Base-by-base conservation (phyloP, 768 basidiomycete genomes). In the Tricholoma bakamatsutake region DNA sequence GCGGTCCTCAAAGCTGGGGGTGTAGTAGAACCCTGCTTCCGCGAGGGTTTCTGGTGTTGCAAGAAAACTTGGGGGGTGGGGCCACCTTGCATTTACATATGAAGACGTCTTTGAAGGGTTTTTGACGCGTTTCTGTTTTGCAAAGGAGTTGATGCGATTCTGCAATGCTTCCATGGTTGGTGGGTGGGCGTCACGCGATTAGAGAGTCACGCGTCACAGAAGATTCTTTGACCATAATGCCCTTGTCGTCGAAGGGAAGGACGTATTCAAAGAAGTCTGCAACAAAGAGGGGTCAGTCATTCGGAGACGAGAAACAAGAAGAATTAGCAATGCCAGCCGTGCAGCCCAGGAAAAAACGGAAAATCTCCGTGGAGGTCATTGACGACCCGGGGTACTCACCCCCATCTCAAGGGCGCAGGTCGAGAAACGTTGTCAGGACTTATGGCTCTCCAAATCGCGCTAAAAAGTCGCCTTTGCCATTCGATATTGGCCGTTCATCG, bases 11-110 rank as follows among this genome's bases (percentile, higher is more conserved):
- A 74, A 72, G 59, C 80, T 81, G 0, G 91, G 91, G 59, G 77
- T 77, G 71, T 79, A 94, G 76, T 83, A 95, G 73, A 96, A 98
- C 8, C 95, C 95, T 2, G 95, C 95, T 60, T 88, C 84, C 1
- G 95, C 88, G 13, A 98, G 82, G 3, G 80, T 76, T 52, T 78
- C 71, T 1, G 94, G 85, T 50, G 82, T 93, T 46, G 94, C 87
- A 50, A 73, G 71, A 67, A 83, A 90, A 15, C 73, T 62, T 0
- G 69, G 42, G 0, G 88, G 80, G 61, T 95, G 90, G 0, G 93
- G 87, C 91, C 93, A 98, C 71, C 83, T 88, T n/a, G 82, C 61
- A 39, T 72, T 70, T 1, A 70, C 61, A 0, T 72, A 73, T 1
- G 82, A 73, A 34, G 78, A 77, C 8, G 73, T 64, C 66, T 80